These are phyloP conservation scores for Amanita subjunquillea DNA, from an alignment of 768 basidiomycete species.

Conservation along the genomic window DNA sequence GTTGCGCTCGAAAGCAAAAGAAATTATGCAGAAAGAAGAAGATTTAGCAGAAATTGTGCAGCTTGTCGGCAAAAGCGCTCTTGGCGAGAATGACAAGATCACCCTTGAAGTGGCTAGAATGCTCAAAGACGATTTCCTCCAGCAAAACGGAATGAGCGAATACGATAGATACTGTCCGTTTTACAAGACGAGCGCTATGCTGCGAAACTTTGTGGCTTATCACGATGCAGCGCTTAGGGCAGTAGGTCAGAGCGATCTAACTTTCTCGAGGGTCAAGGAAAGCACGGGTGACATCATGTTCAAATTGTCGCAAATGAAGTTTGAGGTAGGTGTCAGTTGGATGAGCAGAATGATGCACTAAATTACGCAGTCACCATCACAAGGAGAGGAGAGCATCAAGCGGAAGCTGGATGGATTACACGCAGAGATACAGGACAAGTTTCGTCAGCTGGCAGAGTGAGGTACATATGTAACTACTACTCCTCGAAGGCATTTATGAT, in stretches of 20 bases:
- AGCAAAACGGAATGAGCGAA: constrained; percentile 98
- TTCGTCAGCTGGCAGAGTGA: constrained; percentile 78
- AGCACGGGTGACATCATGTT: constrained; percentile 81
- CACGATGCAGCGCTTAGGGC: constrained; percentile 85
- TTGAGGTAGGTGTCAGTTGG: constrained; percentile 54
- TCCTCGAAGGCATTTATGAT: not conserved
- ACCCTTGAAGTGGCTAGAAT: constrained; percentile 95
- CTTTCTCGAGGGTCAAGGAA: constrained; percentile 84
- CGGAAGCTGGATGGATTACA: constrained; percentile 75
- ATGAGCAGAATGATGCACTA: constrained; percentile 1
- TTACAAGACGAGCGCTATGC: constrained; percentile 97
- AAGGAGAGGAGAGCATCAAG: constrained; percentile 78
- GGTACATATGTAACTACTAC: not conserved
- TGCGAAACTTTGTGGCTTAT: constrained; percentile 90
- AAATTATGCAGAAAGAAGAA: constrained; percentile 97
- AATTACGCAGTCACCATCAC: constrained; percentile 66
- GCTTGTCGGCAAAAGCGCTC: constrained; percentile 96
- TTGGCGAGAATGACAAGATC: constrained; percentile 97
- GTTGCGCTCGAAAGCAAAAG: constrained; percentile 84
- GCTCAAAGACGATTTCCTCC: constrained; percentile 95
- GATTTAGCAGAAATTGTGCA: constrained; percentile 99
- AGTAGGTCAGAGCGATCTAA: constrained; percentile 73
- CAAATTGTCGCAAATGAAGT: constrained; percentile 99
- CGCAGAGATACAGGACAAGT: constrained; percentile 85
- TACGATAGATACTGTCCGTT: constrained; percentile 97